phyloP scores from a whole-genome alignment of 192 early-diverging fungal genomes.

The Podila horticola region DNA sequence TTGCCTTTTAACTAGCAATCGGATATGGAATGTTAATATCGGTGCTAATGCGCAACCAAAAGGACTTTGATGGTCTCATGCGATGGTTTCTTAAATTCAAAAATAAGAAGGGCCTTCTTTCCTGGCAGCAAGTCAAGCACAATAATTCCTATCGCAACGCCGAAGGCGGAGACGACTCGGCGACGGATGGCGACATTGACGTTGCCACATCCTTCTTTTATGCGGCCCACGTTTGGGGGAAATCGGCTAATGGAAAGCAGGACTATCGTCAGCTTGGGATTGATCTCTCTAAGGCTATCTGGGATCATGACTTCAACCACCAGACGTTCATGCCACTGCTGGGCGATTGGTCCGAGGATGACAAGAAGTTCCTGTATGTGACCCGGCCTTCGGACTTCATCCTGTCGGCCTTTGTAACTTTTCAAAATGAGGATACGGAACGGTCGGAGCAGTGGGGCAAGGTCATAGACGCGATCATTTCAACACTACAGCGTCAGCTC shows the following conservation, averaged over 20 bases:
- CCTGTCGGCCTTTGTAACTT: constrained; percentile 49
- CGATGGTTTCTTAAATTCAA: constrained; percentile 49
- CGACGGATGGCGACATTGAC: constrained; percentile 59
- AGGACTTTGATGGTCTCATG: constrained; percentile 57
- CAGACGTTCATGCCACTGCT: constrained; percentile 52
- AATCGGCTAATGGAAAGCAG: constrained; percentile 8
- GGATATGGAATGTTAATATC: constrained; percentile 59
- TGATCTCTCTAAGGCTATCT: constrained; percentile 44
- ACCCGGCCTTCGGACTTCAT: constrained; percentile 58
- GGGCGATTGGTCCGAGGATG: constrained; percentile 55
- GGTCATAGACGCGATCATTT: constrained; percentile 49
- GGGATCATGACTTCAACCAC: constrained; percentile 50
- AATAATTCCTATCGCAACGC: not conserved
- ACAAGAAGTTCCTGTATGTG: constrained; percentile 40
- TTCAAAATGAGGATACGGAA: constrained; percentile 47
- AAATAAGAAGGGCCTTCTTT: constrained; percentile 39
- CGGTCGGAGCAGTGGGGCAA: constrained; percentile 42
- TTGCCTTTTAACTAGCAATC: constrained; percentile 3
- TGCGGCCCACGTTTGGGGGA: constrained; percentile 51
- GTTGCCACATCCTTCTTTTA: constrained; percentile 55
- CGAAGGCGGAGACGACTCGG: constrained; percentile 55
- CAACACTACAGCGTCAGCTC: constrained; percentile 31
- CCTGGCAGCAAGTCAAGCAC: constrained; percentile 1
- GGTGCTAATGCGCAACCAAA: constrained; percentile 54
- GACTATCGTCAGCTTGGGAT: constrained; percentile 44